Evolutionary conservation across 331 rosid species (phyloP).

Genomic region (Spiraea crenata): DNA sequence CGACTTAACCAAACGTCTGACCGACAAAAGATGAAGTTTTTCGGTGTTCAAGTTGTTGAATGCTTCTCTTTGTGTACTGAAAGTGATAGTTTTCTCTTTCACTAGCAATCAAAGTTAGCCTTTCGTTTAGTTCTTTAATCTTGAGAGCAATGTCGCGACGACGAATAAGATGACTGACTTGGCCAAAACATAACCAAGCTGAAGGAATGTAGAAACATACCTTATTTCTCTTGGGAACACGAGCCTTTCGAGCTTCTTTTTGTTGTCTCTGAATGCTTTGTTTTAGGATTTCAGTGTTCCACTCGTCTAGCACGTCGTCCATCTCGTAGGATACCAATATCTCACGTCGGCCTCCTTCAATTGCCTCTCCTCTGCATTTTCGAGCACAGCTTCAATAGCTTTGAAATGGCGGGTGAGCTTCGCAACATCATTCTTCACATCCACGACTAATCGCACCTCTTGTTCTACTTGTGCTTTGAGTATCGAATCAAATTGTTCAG

Average conservation of each 20-base stretch:
- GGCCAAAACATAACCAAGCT: too few species aligned
- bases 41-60: too few species aligned
- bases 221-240: background rate
- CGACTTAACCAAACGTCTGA: background rate
- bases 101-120: too few species aligned
- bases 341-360: background rate
- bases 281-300: background rate
- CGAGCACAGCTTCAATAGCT: background rate
- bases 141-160: too few species aligned
- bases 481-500: background rate
- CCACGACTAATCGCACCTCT: background rate
- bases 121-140: too few species aligned
- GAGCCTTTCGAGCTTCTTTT: background rate
- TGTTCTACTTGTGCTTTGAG: background rate
- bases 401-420: background rate
- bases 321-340: background rate
- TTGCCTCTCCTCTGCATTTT: slow-evolving; percentile 3
- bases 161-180: too few species aligned
- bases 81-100: too few species aligned
- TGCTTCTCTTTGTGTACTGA: too few species aligned
- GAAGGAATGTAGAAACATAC: too few species aligned
- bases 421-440: background rate
- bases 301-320: slow-evolving; percentile 5
- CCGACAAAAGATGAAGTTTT: background rate
- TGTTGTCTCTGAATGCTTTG: background rate